Evolutionary conservation across 371 early-diverging fungal genomes (phyloP), one percentile per base, ranked within the genome.

Genomic region (Mortierella sp.): DNA sequence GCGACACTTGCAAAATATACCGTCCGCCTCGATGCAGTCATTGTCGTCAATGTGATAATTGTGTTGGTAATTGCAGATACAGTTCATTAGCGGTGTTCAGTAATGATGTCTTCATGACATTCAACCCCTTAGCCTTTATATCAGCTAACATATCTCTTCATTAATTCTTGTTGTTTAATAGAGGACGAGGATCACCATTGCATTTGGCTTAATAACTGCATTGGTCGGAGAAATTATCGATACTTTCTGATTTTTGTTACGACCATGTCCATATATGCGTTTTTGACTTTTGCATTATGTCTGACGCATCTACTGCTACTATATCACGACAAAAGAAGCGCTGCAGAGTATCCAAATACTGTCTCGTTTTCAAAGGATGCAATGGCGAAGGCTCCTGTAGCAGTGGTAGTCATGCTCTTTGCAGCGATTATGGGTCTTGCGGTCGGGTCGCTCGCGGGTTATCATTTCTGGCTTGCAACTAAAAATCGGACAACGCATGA

Each of bases 151-250:
- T 19, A n/a, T 34, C 9, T 13, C 0, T 35, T 28, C 0, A 15
- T 31, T 42, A n/a, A n/a, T n/a, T n/a, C n/a, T n/a, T n/a, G n/a
- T n/a, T n/a, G n/a, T 22, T 61, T 19, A 17, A 17, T 47, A 89
- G 93, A 92, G 79, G 86, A 89, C 77, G 90, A 92, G 71, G 96
- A 97, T 79, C 96, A 96, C 68, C 97, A 98, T 81, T 98, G 98
- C 73, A 91, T 95, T 19, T 98, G 97, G 97, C 89, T 95, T 17
- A 95, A 92, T 74, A 96, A 95, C 83, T 97, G 97, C 83, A 87
- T 98, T 47, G 98, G 98, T 2, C 91, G 91, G 59, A 86, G 96
- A 66, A 97, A 97, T 83, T 96, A 97, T 83, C 89, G 94, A 19
- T 88, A 89, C 53, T 97, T 97, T 68, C 92, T 93, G 74, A 88